Evolutionary conservation across 345 rosid genomes (phyloP).

Genomic region (Brassica carinata): DNA sequence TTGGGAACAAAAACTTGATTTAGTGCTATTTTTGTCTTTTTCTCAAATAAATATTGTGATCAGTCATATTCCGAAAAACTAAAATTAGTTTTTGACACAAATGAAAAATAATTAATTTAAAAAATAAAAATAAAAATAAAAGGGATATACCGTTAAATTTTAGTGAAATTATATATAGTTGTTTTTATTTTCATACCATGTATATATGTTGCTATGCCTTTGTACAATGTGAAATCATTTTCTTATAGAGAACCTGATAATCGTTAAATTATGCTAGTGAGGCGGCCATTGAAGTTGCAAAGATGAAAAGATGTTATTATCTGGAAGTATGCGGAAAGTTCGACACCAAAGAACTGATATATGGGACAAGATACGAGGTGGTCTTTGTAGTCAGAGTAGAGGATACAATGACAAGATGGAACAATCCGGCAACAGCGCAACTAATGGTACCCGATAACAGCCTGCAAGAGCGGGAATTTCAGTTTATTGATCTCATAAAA

Average conservation of each 20-base stretch:
- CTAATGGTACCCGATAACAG: conserved; percentile 24
- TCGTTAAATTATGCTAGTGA: conserved; percentile 9
- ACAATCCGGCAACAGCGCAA: conserved; percentile 42
- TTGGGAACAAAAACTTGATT: too few relatives aligned
- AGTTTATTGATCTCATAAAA: conserved; percentile 28
- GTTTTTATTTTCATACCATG: background rate
- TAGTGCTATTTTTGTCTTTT: too few relatives aligned
- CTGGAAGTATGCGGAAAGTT: conserved; percentile 48
- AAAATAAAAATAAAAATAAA: too few relatives aligned
- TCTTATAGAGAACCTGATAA: background rate
- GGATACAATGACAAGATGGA: conserved; percentile 51
- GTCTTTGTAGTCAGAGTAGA: conserved; percentile 47
- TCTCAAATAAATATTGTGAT: too few relatives aligned
- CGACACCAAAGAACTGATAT: conserved; percentile 44
- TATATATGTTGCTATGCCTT: background rate
- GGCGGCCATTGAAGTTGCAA: conserved; percentile 44
- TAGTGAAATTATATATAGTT: background rate
- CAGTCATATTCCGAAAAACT: too few relatives aligned
- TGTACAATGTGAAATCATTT: background rate
- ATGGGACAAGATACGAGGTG: conserved; percentile 45
- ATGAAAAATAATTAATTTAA: too few relatives aligned
- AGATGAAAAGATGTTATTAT: conserved; percentile 48
- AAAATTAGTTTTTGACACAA: too few relatives aligned
- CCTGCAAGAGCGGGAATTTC: conserved; percentile 18
- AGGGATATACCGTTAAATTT: background rate